Base-by-base conservation (phyloP, 805 yeast genomes). In the Saitoella complicata region DNA sequence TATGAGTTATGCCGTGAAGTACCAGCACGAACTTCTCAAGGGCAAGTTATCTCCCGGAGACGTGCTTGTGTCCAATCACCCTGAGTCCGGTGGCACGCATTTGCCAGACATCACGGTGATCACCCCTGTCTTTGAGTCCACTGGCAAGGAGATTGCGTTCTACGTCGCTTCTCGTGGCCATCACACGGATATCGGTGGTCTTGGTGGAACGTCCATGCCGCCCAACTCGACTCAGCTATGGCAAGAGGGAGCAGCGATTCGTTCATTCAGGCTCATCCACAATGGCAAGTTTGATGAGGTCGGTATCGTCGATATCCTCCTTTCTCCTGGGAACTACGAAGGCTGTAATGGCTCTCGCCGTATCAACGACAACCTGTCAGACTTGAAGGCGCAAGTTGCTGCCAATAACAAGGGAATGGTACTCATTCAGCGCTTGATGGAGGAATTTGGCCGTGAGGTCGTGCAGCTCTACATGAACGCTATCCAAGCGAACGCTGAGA, bases 111-210 rank as follows among this genome's bases (percentile, higher is more conserved):
- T 87, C 50, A 87, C 96, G 0, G 93, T 87, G 9, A 78, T 88
- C 40, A 81, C 95, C 0, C 97, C 97, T 0, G 87, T 87, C 1
- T 80, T 84, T 57, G 42, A 44, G 12, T 67, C 64, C 40, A 21
- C 21, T 21, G 71, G 67, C 6, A 60, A 66, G 44, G 59, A 66
- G 44, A 70, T 84, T 34, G 73, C 84, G 31, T 87, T 87, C 58
- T 87, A 84, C 68, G 85, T 84, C 9, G 96, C 96, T 0, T 79
- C 94, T 0, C 70, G 96, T 51, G 96, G 95, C 2, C 97, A 87
- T 62, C 96, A 88, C 63, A 87, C 95, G 5, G 96, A 87, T 61
- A 87, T 88, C 56, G 96, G 96, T 11, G 93, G 94, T 10, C 74
- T 80, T 46, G 63, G 84, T 35, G 94, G 95, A 0, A 95, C 96